Evolutionary conservation across 495 filamentous ascomycete genomes (phyloP), one percentile per base, ranked within the genome.

Genomic region (Hyaloscypha bicolor): DNA sequence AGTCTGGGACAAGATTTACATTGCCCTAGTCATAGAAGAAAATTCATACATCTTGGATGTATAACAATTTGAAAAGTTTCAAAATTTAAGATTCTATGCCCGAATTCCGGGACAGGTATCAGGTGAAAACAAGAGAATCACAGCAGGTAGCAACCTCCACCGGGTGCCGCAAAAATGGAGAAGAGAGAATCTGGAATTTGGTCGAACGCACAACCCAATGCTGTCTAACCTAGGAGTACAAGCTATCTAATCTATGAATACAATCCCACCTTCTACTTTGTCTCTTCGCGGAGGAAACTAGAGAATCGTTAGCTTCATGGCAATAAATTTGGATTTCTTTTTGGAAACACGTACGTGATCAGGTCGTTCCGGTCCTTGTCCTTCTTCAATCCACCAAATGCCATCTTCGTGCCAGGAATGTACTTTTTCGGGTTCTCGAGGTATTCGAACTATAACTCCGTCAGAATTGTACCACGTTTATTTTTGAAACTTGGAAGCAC

Each of bases 321-420:
- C 25, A 25, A 25, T 25, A 2, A 31, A 45, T 12, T 19, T 37
- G 31, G 29, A 30, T 16, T 19, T 55, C 3, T 29, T n/a, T 59
- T n/a, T n/a, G 22, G 11, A 25, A 25, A 56, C 73, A 85, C 92
- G 74, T 90, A 96, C 92, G 93, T 94, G 87, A 98, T 96, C 73
- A 99, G 86, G 83, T 99, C 96, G 82, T 98, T 98, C 80, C 95
- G 87, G 85, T 99, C 95, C 91, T 97, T 97, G 72, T 85, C 88
- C 91, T 99, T 99, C 94, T 99, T 99, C 73, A 99, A 85, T 77
- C 95, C 95, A 84, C 95, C 95, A 80, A 99, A 99, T 76, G 95
- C 95, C 95, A 99, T 99, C 93, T 99, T 99, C 81, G 95, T 99
- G 73, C 95, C 95, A 74, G 95, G 96, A 70, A 99, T 98, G 88